A percentile compares a stretch with the other conserved stretches of the same genome.
Conservation (phyloP, 768 basidiomycete genomes). For the Rhodotorula babjevae region DNA sequence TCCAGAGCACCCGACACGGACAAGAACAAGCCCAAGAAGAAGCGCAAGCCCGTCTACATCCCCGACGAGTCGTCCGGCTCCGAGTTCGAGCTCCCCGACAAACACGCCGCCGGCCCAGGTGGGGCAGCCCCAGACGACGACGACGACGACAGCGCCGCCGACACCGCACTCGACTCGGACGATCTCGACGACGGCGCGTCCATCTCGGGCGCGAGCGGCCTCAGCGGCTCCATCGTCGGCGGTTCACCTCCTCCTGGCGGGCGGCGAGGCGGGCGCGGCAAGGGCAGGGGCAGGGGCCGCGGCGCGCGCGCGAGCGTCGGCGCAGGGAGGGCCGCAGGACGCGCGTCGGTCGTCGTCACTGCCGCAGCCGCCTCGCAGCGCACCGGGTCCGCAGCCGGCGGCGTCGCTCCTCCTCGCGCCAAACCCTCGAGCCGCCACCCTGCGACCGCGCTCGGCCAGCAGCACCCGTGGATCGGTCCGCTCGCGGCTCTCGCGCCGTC, state of each 20-base stretch:
- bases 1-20: too few species aligned
- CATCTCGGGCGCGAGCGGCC: not conserved
- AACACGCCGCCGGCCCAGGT: not conserved
- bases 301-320: not conserved
- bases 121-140: not conserved
- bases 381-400: not conserved
- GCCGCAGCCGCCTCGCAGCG: too few species aligned
- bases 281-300: not conserved
- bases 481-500: not conserved
- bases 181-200: not conserved
- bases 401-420: not conserved
- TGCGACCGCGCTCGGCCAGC: not conserved
- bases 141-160: not conserved
- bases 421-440: not conserved
- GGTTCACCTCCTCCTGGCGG: not conserved
- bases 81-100: slow-evolving; percentile 4
- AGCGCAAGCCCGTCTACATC: slow-evolving; percentile 8
- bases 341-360: not conserved
- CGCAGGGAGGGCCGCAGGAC: too few species aligned
- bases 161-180: not conserved
- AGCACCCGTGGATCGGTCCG: slow-evolving; percentile 2
- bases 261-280: not conserved
- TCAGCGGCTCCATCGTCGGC: not conserved
- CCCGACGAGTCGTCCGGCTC: slow-evolving; percentile 5
- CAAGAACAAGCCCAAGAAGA: not conserved